Base-by-base conservation (phyloP, 257 asterid species). In the Cruciata laevipes region DNA sequence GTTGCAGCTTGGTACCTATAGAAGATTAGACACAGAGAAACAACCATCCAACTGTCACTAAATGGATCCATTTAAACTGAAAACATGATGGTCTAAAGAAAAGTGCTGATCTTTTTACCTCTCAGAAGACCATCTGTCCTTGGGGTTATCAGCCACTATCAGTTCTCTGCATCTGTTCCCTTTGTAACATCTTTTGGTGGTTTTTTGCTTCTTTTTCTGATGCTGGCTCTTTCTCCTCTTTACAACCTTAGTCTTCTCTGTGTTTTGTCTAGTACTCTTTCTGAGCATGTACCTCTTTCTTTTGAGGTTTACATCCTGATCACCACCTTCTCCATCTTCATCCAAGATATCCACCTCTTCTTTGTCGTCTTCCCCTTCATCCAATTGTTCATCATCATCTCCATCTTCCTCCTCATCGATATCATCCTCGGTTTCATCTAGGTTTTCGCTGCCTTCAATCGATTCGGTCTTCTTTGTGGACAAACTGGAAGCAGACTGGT, bases 91-190 rank as follows among this genome's bases (percentile, higher is more conserved):
- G 63, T 0, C 35, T 25, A 7, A 56, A 33, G 16, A 59, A 61
- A 18, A 30, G 1, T 71, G 14, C 1, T 65, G 55, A 18, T n/a
- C 1, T 5, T 56, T 31, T 67, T 80, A 90, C 99, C 99, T 88
- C 73, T 85, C 93, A 53, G 95, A 30, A 66, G 99, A 94, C 97
- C 99, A 94, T 65, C 99, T 86, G 71, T 87, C 95, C 78, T 88
- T 93, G 61, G 97, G 96, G 74, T 85, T 79, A 56, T 82, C 86
- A 42, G 71, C 70, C 81, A 77, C 76, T 53, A 77, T 52, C 58
- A 83, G 74, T 62, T 83, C 86, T 76, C 74, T 87, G 76, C 74
- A 84, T 73, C 75, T 87, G 75, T 66, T 69, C 69, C 75, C 76
- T 71, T 60, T 83, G 31, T 33, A 51, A n/a, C 20, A 65, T 56